Evolutionary conservation across 345 rosid genomes (phyloP).

Genomic region (Arabidopsis suecica): DNA sequence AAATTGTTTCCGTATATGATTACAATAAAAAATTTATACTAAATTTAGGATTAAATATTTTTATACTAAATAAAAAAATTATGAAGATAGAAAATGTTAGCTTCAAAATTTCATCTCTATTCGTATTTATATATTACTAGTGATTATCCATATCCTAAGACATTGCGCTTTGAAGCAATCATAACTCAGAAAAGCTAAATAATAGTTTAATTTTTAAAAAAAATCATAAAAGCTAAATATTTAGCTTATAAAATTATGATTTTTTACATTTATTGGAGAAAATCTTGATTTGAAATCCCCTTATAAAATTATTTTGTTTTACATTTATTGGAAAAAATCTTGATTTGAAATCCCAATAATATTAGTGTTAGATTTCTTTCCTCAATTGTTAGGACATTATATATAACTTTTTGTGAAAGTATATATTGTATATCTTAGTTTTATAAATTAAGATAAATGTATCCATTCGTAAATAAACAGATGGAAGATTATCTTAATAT

Average conservation of each 20-base stretch:
- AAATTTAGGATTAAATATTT: too few relatives aligned
- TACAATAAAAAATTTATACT: too few relatives aligned
- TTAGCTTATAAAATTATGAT: too few relatives aligned
- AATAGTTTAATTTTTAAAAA: background rate
- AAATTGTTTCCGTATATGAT: background rate
- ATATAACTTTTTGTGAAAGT: background rate
- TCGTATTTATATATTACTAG: too few relatives aligned
- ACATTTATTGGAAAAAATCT: conserved; percentile 11
- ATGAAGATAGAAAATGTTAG: background rate
- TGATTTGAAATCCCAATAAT: background rate
- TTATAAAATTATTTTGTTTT: background rate
- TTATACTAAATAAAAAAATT: background rate
- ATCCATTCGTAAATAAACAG: background rate
- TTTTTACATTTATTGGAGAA: too few relatives aligned
- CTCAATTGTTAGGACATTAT: background rate
- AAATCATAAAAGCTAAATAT: too few relatives aligned
- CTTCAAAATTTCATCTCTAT: background rate
- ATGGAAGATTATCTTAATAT: background rate
- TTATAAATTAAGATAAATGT: background rate
- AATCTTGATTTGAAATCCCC: too few relatives aligned
- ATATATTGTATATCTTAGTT: background rate
- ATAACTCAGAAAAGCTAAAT: background rate
- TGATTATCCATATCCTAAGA: background rate
- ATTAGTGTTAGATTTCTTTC: background rate
- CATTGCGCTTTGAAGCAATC: background rate